phyloP scores from a whole-genome alignment of 345 rosid species.

The Citrus trifoliata region DNA sequence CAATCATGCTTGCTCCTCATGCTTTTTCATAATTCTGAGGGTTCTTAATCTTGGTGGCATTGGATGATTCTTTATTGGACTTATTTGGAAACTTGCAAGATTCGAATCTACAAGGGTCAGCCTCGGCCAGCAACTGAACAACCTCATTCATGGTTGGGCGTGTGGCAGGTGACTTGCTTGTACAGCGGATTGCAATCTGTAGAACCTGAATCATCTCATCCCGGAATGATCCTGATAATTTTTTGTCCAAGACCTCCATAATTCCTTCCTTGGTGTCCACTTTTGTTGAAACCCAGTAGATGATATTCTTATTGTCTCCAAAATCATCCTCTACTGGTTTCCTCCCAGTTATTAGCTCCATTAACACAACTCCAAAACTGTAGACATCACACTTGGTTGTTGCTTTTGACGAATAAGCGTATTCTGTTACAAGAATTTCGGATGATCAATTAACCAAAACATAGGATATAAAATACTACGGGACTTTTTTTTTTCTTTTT shows the following conservation, averaged over 20 bases:
- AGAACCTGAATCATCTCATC: slow-evolving; percentile 72
- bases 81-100: slow-evolving; percentile 44
- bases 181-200: slow-evolving; percentile 74
- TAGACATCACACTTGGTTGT: slow-evolving; percentile 90
- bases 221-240: slow-evolving; percentile 55
- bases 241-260: slow-evolving; percentile 65
- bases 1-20: slow-evolving; percentile 2
- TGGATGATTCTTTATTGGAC: slow-evolving; percentile 43
- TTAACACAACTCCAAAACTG: slow-evolving; percentile 85
- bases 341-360: slow-evolving; percentile 89
- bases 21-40: slow-evolving; percentile 24
- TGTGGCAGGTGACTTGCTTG: slow-evolving; percentile 49
- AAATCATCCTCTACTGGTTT: slow-evolving; percentile 70
- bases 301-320: slow-evolving; percentile 84
- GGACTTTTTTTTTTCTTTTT: no score
- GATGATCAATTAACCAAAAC: slow-evolving; percentile 4
- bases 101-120: slow-evolving; percentile 53
- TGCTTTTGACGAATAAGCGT: slow-evolving; percentile 79
- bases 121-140: slow-evolving; percentile 66
- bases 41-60: slow-evolving; percentile 35
- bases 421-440: slow-evolving; percentile 49
- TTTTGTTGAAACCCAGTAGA: slow-evolving; percentile 71
- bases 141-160: slow-evolving; percentile 93
- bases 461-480: background rate
- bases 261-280: slow-evolving; percentile 72